Evolutionary conservation across 805 yeast genomes (phyloP).

Genomic region (Debaryomyces maramus): DNA sequence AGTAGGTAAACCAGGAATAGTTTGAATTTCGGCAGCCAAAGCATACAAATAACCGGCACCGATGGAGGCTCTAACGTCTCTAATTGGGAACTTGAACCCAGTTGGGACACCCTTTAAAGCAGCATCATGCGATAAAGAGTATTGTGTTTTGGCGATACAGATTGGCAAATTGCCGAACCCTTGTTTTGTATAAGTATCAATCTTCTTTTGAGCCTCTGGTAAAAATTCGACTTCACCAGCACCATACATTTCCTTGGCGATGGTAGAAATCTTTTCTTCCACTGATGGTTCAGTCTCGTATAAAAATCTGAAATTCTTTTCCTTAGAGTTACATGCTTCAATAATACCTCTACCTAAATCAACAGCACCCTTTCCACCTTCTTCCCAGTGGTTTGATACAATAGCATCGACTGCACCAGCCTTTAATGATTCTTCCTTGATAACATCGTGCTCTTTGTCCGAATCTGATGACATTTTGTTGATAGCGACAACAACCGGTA

Average conservation of each 20-base stretch:
- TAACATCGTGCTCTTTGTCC: constrained; percentile 64
- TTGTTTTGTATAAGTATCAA: constrained; percentile 65
- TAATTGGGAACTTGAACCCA: constrained; percentile 75
- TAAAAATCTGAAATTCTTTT: constrained; percentile 50
- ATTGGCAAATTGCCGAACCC: constrained; percentile 78
- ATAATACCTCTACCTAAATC: constrained; percentile 72
- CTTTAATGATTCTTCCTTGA: constrained; percentile 63
- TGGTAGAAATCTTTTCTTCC: constrained; percentile 64
- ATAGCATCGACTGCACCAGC: constrained; percentile 83
- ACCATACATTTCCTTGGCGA: constrained; percentile 77
- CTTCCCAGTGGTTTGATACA: constrained; percentile 82
- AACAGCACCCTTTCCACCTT: constrained; percentile 82
- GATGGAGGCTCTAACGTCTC: constrained; percentile 74
- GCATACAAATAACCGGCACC: constrained; percentile 89
- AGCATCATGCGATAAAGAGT: constrained; percentile 81
- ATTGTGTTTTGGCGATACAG: constrained; percentile 85
- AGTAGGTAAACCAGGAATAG: constrained; percentile 84
- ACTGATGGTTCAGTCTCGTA: constrained; percentile 62
- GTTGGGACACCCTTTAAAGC: constrained; percentile 80
- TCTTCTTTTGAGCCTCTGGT: constrained; percentile 68
- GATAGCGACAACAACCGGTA: constrained; percentile 81
- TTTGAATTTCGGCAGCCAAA: constrained; percentile 81
- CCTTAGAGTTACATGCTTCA: constrained; percentile 52
- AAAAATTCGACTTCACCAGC: constrained; percentile 70
- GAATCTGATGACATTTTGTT: constrained; percentile 77